Base-by-base conservation (phyloP, 495 filamentous ascomycete species). In the Hamigera avellanea region DNA sequence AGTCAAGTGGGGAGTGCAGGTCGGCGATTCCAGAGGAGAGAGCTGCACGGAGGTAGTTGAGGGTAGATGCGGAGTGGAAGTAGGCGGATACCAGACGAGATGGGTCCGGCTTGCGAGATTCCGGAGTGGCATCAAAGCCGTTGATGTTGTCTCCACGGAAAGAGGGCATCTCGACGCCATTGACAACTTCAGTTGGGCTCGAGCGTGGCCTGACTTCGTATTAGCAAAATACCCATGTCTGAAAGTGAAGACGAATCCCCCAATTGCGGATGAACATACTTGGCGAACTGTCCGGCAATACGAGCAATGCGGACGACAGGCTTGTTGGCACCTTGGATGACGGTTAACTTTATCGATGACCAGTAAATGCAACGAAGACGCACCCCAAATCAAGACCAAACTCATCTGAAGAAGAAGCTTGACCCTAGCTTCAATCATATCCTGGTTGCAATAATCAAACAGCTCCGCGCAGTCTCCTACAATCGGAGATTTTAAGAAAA, bases 141-240 rank as follows among this genome's bases (percentile, higher is more conserved):
- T 98, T 98, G 37, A 98, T 70, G 43, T 94, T 95, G 53, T 98
- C 91, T 7, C 91, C 91, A 26, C 93, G 69, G 66, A 96, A 96
- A 2, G 83, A 87, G 9, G 82, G 84, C 37, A 94, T 81, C 49
- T 85, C 74, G 31, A 72, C 72, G 33, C 88, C 88, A 45, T 93
- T 61, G 38, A 94, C 59, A 2, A 69, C 68, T 63, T 98, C 91
- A 35, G 78, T 91, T 2, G 89, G 83, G 35, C 78, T 91, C 10
- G 86, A 93, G 23, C 91, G 69, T 1, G 91, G 91, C 56, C 69
- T 73, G 19, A 26, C 21, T 19, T 12, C 16, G 16, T 35, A 33
- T 17, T 18, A 18, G 14, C 14, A 18, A 14, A 15, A 33, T 8
- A 14, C 32, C 15, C 25, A 26, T 26, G 6, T 30, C 28, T 6